phyloP scores from a whole-genome alignment of 257 asterid genomes.

The Cinchona pubescens region DNA sequence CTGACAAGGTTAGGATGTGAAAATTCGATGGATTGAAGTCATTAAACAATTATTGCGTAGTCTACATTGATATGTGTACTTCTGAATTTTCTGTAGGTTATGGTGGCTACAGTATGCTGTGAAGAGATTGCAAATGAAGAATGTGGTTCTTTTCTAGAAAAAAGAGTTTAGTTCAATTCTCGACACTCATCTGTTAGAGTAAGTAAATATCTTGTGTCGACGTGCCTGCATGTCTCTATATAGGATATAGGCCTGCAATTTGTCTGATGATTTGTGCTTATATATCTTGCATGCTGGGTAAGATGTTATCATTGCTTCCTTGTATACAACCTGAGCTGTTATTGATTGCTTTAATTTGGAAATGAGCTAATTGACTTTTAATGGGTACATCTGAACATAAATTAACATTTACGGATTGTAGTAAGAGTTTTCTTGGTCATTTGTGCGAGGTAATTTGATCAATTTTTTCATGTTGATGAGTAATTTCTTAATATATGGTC shows the following conservation, averaged over 20 bases:
- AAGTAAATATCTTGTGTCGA: constrained; percentile 27
- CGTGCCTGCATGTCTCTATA: not conserved
- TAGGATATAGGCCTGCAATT: not conserved
- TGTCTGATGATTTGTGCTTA: not conserved
- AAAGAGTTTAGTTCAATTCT: constrained; percentile 68
- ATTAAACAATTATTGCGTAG: not conserved
- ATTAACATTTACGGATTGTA: not conserved
- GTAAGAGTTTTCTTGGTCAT: not conserved
- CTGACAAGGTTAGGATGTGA: constrained; percentile 64
- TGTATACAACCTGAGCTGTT: not conserved
- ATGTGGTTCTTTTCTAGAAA: constrained; percentile 57
- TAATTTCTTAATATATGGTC: too few relatives aligned
- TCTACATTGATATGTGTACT: constrained; percentile 4
- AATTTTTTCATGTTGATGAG: too few relatives aligned
- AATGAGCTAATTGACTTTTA: not conserved
- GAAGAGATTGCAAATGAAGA: constrained; percentile 92
- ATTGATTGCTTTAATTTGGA: not conserved
- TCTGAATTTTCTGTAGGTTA: constrained; percentile 51
- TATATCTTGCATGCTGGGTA: not conserved
- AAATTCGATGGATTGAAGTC: not conserved
- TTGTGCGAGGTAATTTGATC: not conserved
- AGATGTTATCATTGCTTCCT: not conserved
- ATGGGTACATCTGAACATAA: not conserved
- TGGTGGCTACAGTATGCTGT: constrained; percentile 98
- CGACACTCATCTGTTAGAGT: constrained; percentile 65